Evolutionary conservation across 1,284 basidiomycete genomes (phyloP).

Genomic region (Ganoderma sinense): DNA sequence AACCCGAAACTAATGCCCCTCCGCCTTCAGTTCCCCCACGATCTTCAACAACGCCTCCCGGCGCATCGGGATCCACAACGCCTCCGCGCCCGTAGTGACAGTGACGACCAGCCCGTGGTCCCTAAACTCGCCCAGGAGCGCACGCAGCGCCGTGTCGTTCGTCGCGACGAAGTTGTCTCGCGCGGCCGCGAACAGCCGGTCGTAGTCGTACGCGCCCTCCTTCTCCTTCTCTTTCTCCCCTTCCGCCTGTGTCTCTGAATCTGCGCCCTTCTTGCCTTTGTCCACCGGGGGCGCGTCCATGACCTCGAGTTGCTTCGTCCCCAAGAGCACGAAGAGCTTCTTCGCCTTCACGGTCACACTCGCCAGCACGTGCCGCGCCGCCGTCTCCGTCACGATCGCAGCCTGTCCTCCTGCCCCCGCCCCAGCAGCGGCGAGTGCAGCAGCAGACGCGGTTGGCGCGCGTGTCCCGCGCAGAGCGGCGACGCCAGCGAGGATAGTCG

Average conservation of each 20-base stretch:
- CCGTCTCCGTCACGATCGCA: slow-evolving; percentile 76
- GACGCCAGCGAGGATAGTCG: slow-evolving; percentile 66
- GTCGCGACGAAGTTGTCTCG: slow-evolving; percentile 87
- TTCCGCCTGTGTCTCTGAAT: slow-evolving; percentile 30
- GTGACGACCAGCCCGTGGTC: slow-evolving; percentile 86
- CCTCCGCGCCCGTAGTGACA: slow-evolving; percentile 58
- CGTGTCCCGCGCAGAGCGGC: slow-evolving; percentile 36
- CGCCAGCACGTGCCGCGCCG: slow-evolving; percentile 83
- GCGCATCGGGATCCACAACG: slow-evolving; percentile 85
- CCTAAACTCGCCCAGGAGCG: slow-evolving; percentile 86
- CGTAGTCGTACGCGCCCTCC: slow-evolving; percentile 67
- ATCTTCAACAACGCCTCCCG: slow-evolving; percentile 63
- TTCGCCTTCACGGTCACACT: slow-evolving; percentile 89
- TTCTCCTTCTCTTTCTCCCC: slow-evolving; percentile 46
- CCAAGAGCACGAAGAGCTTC: slow-evolving; percentile 78
- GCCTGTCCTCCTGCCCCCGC: slow-evolving; percentile 30
- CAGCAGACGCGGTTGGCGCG: slow-evolving; percentile 9
- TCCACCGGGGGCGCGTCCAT: slow-evolving; percentile 41
- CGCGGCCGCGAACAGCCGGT: slow-evolving; percentile 68
- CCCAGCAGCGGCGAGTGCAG: slow-evolving; percentile 37
- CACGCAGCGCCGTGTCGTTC: slow-evolving; percentile 83
- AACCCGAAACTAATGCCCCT: slow-evolving; percentile 18
- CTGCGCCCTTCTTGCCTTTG: slow-evolving; percentile 23
- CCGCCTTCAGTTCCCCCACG: slow-evolving; percentile 38
- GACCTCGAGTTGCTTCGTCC: slow-evolving; percentile 66